Evolutionary conservation across 2,329 filamentous ascomycete species (phyloP).

Genomic region (Alternaria triticina): DNA sequence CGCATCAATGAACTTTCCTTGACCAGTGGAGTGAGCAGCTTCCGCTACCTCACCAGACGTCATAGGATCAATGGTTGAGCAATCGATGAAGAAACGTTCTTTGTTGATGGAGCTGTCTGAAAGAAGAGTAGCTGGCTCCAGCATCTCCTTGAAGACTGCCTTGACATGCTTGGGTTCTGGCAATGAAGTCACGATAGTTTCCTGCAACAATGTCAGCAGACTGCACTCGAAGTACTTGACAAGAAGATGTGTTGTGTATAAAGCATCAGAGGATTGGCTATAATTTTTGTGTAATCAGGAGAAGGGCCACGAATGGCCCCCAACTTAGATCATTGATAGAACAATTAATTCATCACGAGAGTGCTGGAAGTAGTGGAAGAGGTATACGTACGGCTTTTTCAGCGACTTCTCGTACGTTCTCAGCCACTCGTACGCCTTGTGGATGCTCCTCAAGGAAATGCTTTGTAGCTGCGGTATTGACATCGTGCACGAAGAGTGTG

Average conservation of each 20-base stretch:
- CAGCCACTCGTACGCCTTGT: conserved; percentile 61
- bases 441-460: conserved; percentile 65
- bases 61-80: conserved; percentile 92
- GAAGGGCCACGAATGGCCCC: conserved; percentile 62
- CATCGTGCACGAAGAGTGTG: conserved; percentile 68
- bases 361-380: not conserved
- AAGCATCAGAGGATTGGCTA: conserved; percentile 76
- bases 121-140: conserved; percentile 64
- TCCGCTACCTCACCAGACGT: conserved; percentile 81
- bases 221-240: not conserved
- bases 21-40: conserved; percentile 68
- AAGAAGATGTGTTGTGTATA: conserved; percentile 13
- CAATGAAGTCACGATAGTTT: conserved; percentile 85
- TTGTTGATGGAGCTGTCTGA: conserved; percentile 56
- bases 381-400: conserved; percentile 67
- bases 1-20: conserved; percentile 86
- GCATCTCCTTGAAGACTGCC: conserved; percentile 78
- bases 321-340: conserved; percentile 77
- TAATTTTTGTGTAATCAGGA: conserved; percentile 67
- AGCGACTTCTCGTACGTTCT: conserved; percentile 66
- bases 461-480: conserved; percentile 63
- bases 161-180: conserved; percentile 90
- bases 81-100: conserved; percentile 87
- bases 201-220: conserved; percentile 59
- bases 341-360: conserved; percentile 58